Conservation (phyloP, 73 alveolate species). For the Symbiodinium natans region DNA sequence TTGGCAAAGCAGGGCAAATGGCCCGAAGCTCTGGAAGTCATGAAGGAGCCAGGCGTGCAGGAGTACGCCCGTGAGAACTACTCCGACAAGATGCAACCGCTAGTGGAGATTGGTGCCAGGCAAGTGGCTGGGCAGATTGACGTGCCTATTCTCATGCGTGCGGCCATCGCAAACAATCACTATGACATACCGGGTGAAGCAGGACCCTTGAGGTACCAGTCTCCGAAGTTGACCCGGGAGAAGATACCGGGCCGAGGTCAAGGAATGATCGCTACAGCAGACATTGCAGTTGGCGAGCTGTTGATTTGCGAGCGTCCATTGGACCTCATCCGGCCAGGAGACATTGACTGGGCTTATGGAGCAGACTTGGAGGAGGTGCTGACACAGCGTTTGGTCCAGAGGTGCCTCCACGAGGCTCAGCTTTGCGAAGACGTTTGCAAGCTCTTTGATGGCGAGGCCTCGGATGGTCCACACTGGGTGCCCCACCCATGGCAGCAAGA, state of each 20-base stretch:
- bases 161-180: neutral
- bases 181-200: neutral
- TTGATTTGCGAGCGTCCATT: slow-evolving; percentile 66
- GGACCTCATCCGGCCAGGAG: slow-evolving; percentile 83
- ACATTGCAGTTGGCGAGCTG: slow-evolving; percentile 62
- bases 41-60: slow-evolving; percentile 76
- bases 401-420: slow-evolving; percentile 67
- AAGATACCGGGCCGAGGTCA: slow-evolving; percentile 50
- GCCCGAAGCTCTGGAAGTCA: slow-evolving; percentile 46
- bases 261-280: slow-evolving; percentile 56
- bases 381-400: slow-evolving; percentile 55
- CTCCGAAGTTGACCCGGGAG: slow-evolving; percentile 51
- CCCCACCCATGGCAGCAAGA: slow-evolving; percentile 82
- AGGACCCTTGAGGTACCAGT: slow-evolving; percentile 32
- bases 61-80: slow-evolving; percentile 43
- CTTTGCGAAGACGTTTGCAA: slow-evolving; percentile 51
- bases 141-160: neutral
- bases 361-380: slow-evolving; percentile 50
- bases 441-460: slow-evolving; percentile 75
- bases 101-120: slow-evolving; percentile 56
- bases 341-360: slow-evolving; percentile 15
- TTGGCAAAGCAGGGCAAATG: slow-evolving; percentile 61
- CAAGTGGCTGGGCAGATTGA: slow-evolving; percentile 1
- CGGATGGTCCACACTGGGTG: slow-evolving; percentile 48
- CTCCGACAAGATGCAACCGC: neutral